Conservation (phyloP, 176 grass and related monocot species). For the Elaeis guineensis region DNA sequence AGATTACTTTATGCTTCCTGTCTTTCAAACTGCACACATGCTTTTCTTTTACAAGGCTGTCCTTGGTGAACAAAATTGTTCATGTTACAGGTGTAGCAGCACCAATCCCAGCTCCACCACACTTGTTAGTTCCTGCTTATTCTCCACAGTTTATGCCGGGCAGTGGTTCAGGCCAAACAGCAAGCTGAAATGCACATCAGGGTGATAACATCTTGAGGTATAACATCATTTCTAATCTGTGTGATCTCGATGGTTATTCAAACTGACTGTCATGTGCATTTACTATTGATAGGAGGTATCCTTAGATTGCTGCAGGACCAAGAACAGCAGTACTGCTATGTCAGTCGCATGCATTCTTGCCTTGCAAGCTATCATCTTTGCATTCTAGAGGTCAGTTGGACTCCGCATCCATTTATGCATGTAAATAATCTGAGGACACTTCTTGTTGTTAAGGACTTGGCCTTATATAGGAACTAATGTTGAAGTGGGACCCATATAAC, state of each 20-base stretch:
- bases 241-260: not conserved
- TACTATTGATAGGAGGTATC: constrained; percentile 45
- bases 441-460: not conserved
- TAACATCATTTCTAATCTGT: constrained; percentile 1
- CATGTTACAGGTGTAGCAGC: constrained; percentile 29
- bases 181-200: constrained; percentile 49
- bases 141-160: constrained; percentile 66
- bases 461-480: not conserved
- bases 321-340: constrained; percentile 56
- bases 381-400: constrained; percentile 65
- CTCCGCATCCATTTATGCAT: too few relatives aligned
- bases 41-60: too few relatives aligned
- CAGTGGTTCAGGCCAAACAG: constrained; percentile 73
- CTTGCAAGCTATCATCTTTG: constrained; percentile 74
- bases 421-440: not conserved
- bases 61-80: too few relatives aligned
- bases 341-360: constrained; percentile 52
- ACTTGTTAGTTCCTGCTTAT: constrained; percentile 51
- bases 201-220: constrained; percentile 56
- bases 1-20: too few relatives aligned
- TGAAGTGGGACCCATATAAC: too few relatives aligned
- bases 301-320: constrained; percentile 87
- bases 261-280: constrained; percentile 7
- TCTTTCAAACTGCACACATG: too few relatives aligned
- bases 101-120: constrained; percentile 43